Base-by-base conservation (phyloP, 805 yeast species). In the Starmerella scarabaei region DNA sequence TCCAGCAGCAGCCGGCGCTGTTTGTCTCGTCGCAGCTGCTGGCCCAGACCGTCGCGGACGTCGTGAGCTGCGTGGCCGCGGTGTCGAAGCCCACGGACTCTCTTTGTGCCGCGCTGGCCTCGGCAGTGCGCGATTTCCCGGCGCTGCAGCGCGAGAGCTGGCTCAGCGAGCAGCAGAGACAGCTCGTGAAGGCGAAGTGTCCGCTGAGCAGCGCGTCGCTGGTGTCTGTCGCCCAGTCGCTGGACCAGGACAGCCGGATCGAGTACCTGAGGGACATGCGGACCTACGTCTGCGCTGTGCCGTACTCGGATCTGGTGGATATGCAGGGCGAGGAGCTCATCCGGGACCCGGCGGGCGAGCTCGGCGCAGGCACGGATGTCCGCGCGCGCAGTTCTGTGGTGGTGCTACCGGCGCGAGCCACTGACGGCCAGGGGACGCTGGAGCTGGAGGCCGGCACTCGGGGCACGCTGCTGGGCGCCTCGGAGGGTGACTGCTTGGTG, bases 101-200 rank as follows among this genome's bases (percentile, higher is more conserved):
- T n/a, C 38, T 48, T 3, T 36, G 43, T 24, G 30, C 36, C 1
- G 62, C 69, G 1, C 63, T 74, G 3, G 55, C 64, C 15, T 55
- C 52, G 2, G 66, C 75, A 0, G 49, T 74, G 34, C 53, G 56
- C 7, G 55, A 61, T 21, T 67, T 71, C 30, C 74, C 78, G 1
- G 64, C 64, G 30, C 55, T 64, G 30, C 58, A 68, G 1, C 58
- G 67, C 11, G 65, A 62, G 14, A 71, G 75, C 47, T 75, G 73
- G 47, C 55, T 59, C 2, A 61, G 65, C 38, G 64, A 65, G n/a
- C 65, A 66, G 36, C 54, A 68, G 3, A 52, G 77, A 23, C 62
- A 71, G 14, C 54, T 83, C 21, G 61, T 82, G 1, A 67, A 77
- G 45, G 78, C 91, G 0, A 84, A 86, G 53, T 70, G 82, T 45